Base-by-base conservation (phyloP, 192 early-diverging fungal species). In the Backusella psychrophila region DNA sequence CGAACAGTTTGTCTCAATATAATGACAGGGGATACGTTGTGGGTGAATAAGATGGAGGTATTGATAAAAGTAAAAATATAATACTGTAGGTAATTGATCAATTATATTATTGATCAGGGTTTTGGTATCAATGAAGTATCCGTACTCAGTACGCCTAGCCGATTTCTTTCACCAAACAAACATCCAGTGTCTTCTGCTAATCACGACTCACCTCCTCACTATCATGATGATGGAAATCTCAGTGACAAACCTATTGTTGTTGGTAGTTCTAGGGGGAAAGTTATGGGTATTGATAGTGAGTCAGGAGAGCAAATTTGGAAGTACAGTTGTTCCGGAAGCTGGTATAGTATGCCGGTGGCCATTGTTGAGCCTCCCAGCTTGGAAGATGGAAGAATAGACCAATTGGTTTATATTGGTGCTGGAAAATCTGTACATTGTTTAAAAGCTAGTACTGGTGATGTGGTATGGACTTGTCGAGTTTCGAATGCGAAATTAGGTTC, bases 11-110 rank as follows among this genome's bases (percentile, higher is more conserved):
- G 63, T 17, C 26, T 76, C 0, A 69, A 69, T 34, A 23, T 80
- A 9, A 72, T 66, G 34, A 76, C 78, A 19, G 78, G 78, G 8
- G 44, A 59, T 17, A 17, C 21, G n/a, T 8, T 38, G 15, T 80
- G 78, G 78, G 59, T 34, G 19, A 80, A 80, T 42, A 72, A 71
- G 12, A 80, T 80, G 78, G 31, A 66, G 6, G 78, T 80, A 73
- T 66, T 56, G 19, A 44, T 15, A 17, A 44, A 33, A 5, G 42
- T 52, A 36, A 12, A 34, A 56, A 56, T 26, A 59, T 65, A 21
- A 7, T 19, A 26, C n/a, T 33, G 11, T 35, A 8, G 41, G 21
- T 4, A 31, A 34, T 42, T 26, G 35, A 42, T 34, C 29, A 6
- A 34, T 14, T 38, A 33, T 21, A 3, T 26, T 1, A 35, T 71